Base-by-base conservation (phyloP, 768 basidiomycete genomes). In the Leucocoprinus birnbaumii region DNA sequence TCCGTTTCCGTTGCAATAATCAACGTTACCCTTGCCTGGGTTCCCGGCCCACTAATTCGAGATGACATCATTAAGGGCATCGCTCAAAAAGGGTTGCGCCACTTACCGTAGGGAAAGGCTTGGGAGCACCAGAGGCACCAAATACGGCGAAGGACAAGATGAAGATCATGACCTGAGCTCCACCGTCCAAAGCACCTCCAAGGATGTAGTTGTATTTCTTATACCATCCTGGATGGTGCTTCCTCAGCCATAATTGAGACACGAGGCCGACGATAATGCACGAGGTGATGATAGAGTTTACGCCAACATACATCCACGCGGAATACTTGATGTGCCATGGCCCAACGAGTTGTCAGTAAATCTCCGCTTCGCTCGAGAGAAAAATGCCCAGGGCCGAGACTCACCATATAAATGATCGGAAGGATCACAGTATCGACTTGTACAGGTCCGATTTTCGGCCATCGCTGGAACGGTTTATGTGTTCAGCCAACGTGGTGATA, bases 121-220 rank as follows among this genome's bases (percentile, higher is more conserved):
- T 69, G 46, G 69, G 61, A 10, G 63, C 62, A 9, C 83, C 83
- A 0, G 78, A 77, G 13, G 81, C 83, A 16, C 85, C 85, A 59
- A 82, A 84, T 21, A 85, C 82, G 2, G 83, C 82, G 64, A 86
- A 86, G 0, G 83, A 82, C 3, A 84, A 70, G 37, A 86, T 71
- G 62, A 85, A 83, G 26, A 82, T 74, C 80, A 85, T 84, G 47
- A 84, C 75, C 63, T 86, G 84, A 14, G 82, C 79, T 8, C 85
- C 84, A 24, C 84, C 84, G 61, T 85, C 84, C 34, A 85, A 68
- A 6, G 80, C 86, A 40, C 84, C 87, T 25, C 83, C 84, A 3
- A 87, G 66, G 37, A 86, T 79, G 62, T 85, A 86, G 63, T 87
- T 86, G 65, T 85, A 85, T 61, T 74, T 75, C 62, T 79, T 78